These are phyloP conservation scores for Podospora australis DNA, from an alignment of 495 filamentous ascomycete genomes.

Conservation along the genomic window DNA sequence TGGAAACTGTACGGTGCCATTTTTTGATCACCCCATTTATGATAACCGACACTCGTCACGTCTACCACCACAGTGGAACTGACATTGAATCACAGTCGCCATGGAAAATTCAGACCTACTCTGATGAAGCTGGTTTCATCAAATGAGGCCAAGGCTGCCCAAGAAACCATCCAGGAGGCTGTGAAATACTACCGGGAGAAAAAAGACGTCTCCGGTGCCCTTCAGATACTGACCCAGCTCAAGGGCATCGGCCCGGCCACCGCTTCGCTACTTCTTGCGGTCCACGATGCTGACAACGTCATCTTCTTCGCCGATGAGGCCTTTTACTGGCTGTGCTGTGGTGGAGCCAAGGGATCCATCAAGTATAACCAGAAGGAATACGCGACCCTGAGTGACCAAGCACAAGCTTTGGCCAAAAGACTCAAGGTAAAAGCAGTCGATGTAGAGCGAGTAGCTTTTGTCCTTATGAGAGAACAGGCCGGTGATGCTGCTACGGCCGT, in stretches of 20 bases:
- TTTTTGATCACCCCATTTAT: not conserved
- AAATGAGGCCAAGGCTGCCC: conserved; percentile 44
- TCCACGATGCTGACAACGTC: conserved; percentile 48
- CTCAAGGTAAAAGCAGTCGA: conserved; percentile 52
- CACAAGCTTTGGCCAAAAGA: conserved; percentile 38
- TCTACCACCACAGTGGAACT: not conserved
- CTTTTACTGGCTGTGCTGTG: conserved; percentile 57
- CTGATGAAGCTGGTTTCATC: conserved; percentile 58
- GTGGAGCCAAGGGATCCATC: conserved; percentile 39
- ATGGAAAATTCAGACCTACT: conserved; percentile 64
- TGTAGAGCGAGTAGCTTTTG: conserved; percentile 64
- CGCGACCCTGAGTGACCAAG: conserved; percentile 40
- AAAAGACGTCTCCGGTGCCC: conserved; percentile 40
- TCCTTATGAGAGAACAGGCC: conserved; percentile 39
- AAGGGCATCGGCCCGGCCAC: conserved; percentile 68
- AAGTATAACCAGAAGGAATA: conserved; percentile 67
- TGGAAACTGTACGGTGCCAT: conserved; percentile 63
- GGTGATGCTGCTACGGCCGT: not conserved
- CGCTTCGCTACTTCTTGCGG: conserved; percentile 61
- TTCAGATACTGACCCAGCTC: conserved; percentile 44
- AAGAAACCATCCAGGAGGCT: conserved; percentile 42
- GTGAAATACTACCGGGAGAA: conserved; percentile 40
- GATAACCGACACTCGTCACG: not conserved
- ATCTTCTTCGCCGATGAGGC: conserved; percentile 76
- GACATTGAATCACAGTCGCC: conserved; percentile 34